Evolutionary conservation across 179 eudicot species (phyloP).

Genomic region (Carnegiea gigantea): DNA sequence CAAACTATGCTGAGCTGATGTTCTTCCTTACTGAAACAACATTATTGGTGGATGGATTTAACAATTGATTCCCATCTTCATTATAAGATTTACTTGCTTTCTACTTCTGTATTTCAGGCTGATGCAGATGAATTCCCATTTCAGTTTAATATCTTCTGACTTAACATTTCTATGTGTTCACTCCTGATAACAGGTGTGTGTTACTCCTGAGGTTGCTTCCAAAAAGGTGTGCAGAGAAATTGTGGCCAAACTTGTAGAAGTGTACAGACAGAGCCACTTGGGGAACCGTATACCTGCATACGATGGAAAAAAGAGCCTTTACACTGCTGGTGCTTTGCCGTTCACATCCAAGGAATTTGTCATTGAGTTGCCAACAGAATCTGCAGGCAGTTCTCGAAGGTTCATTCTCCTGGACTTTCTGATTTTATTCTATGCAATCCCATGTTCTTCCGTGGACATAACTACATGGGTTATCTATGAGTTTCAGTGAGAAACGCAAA

Average conservation of each 20-base stretch:
- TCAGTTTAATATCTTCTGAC: not conserved
- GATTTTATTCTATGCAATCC: not conserved
- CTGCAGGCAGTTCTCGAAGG: conserved; percentile 29
- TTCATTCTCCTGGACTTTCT: conserved; percentile 1
- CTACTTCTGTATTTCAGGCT: not conserved
- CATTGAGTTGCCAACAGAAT: conserved; percentile 37
- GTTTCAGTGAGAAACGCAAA: conserved; percentile 44
- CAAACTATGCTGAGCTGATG: no score
- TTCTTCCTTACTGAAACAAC: not conserved
- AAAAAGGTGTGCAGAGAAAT: conserved; percentile 58
- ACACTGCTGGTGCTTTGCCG: conserved; percentile 70
- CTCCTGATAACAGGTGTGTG: conserved; percentile 48
- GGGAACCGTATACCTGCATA: conserved; percentile 50
- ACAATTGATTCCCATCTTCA: not conserved
- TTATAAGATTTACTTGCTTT: not conserved
- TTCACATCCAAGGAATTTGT: conserved; percentile 58
- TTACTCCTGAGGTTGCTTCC: conserved; percentile 58
- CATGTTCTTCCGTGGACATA: not conserved
- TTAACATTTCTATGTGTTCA: not conserved
- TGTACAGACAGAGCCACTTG: conserved; percentile 37
- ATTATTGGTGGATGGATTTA: not conserved
- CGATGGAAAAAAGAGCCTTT: conserved; percentile 83
- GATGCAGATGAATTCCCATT: not conserved
- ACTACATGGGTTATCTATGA: not conserved
- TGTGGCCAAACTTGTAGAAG: conserved; percentile 33